Evolutionary conservation across 306 rosid genomes (phyloP).

Genomic region (Morella rubra): DNA sequence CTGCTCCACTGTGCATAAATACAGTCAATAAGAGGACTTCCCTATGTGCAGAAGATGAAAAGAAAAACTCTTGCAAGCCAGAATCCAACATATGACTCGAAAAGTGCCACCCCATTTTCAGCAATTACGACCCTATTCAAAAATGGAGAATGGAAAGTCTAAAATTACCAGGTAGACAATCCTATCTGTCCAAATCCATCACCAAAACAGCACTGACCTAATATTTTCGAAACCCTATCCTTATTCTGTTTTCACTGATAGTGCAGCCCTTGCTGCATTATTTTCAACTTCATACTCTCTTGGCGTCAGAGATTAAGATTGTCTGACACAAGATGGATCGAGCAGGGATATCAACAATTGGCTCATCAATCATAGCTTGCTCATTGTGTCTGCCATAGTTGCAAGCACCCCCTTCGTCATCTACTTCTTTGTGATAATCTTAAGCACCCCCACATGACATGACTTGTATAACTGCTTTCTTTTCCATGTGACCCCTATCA

Average conservation of each 20-base stretch:
- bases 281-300: no score
- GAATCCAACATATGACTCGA: not conserved
- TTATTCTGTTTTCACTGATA: no score
- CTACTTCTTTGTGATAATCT: not conserved
- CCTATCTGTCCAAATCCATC: not conserved
- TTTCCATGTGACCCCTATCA: not conserved
- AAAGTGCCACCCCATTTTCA: not conserved
- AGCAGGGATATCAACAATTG: not conserved
- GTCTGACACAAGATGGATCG: not conserved
- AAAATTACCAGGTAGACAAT: not conserved
- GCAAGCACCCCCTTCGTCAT: not conserved
- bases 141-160: not conserved
- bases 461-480: not conserved
- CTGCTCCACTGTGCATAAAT: not conserved
- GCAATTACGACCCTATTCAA: not conserved
- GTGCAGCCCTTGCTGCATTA: no score
- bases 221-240: not conserved
- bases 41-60: not conserved
- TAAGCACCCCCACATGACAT: not conserved
- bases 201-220: not conserved
- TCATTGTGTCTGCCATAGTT: not conserved
- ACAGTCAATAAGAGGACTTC: not conserved
- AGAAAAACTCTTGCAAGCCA: not conserved
- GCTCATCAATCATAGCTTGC: not conserved
- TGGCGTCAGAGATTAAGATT: not conserved